Percentiles rank a stretch among this genome's conserved stretches.
These are phyloP conservation scores for Panus rudis DNA, from an alignment of 768 basidiomycete genomes.

Conservation along the genomic window DNA sequence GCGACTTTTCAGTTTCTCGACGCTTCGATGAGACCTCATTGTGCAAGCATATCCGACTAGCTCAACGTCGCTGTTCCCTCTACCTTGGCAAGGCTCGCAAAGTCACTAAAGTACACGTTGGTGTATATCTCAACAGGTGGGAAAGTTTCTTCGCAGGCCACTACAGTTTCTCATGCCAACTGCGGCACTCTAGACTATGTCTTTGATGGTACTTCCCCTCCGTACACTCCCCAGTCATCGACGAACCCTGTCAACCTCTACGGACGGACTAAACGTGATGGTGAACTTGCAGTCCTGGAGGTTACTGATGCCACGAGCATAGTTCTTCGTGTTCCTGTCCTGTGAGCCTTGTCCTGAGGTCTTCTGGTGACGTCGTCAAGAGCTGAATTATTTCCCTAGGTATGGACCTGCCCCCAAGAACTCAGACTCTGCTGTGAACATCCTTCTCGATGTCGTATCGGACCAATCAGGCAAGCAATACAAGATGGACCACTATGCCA, in stretches of 20 bases:
- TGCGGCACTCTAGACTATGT: slow-evolving; percentile 66
- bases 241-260: slow-evolving; percentile 89
- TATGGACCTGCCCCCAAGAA: slow-evolving; percentile 85
- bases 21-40: neutral
- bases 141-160: neutral
- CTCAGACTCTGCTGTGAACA: slow-evolving; percentile 84
- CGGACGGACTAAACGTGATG: slow-evolving; percentile 79
- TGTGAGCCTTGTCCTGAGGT: slow-evolving; percentile 41
- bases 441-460: slow-evolving; percentile 78
- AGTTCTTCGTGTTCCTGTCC: slow-evolving; percentile 83
- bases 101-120: slow-evolving; percentile 54
- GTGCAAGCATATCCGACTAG: slow-evolving; percentile 35
- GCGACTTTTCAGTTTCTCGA: slow-evolving; percentile 8
- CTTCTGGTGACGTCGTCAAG: neutral
- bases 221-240: slow-evolving; percentile 66
- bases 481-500: slow-evolving; percentile 95
- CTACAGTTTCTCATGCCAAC: neutral
- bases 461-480: slow-evolving; percentile 84
- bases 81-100: slow-evolving; percentile 62
- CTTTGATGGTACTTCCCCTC: slow-evolving; percentile 89
- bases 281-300: slow-evolving; percentile 71
- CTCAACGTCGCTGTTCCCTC: slow-evolving; percentile 76
- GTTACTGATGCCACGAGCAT: slow-evolving; percentile 50
- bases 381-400: slow-evolving; percentile 31
- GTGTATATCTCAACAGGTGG: slow-evolving; percentile 89